These are phyloP conservation scores for Desmodesmus armatus DNA, from an alignment of 139 green algal genomes.

Conservation along the genomic window DNA sequence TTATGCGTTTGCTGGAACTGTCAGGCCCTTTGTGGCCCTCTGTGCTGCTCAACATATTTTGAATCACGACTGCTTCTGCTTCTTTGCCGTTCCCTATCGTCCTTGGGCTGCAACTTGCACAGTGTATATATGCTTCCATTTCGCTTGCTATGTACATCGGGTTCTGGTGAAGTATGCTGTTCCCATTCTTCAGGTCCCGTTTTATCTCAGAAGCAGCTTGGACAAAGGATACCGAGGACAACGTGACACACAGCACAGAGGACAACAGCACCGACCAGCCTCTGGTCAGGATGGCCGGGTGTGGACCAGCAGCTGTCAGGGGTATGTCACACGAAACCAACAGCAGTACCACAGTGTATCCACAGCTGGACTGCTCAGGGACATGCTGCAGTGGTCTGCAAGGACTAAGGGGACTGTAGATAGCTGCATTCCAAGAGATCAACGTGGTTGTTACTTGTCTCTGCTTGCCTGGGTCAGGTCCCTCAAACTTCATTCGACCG, in stretches of 20 bases:
- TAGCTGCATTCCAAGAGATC: not conserved
- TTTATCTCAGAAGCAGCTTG: not conserved
- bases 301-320: not conserved
- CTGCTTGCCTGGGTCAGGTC: not conserved
- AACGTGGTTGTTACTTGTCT: not conserved
- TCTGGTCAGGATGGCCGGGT: conserved; percentile 24
- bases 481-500: not conserved
- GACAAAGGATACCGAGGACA: not conserved
- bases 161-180: too few species aligned
- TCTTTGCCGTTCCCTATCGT: too few species aligned
- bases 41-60: too few species aligned
- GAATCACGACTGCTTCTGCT: too few species aligned
- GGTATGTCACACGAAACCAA: not conserved
- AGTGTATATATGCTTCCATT: too few species aligned
- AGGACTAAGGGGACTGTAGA: not conserved
- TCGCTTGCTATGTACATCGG: too few species aligned
- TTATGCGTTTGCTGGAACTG: too few species aligned
- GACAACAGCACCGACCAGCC: not conserved
- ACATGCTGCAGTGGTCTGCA: not conserved
- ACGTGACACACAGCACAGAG: not conserved
- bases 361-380: too few species aligned
- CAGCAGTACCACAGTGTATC: not conserved
- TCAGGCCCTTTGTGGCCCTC: too few species aligned
- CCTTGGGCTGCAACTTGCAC: too few species aligned
- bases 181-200: not conserved